Percentiles rank a stretch among this genome's conserved stretches.
These are phyloP conservation scores for Pelargonium nanum DNA, from an alignment of 345 rosid species.

Conservation along the genomic window DNA sequence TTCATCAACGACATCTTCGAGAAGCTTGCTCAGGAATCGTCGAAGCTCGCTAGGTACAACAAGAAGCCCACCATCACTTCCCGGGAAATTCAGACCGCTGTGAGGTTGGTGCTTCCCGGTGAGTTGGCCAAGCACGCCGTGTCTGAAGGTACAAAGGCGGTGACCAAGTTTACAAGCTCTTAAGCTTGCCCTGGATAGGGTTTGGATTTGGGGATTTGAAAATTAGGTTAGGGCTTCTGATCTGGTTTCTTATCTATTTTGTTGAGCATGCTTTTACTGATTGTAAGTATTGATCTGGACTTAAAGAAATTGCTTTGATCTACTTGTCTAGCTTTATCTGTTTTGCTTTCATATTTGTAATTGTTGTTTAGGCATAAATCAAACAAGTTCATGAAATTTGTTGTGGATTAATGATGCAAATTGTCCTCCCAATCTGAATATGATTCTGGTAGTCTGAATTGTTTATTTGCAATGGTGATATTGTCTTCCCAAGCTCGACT, in stretches of 20 bases:
- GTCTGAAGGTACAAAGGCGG: conserved; percentile 36
- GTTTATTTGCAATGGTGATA: too few species aligned
- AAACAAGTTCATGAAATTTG: too few species aligned
- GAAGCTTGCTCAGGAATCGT: conserved; percentile 45
- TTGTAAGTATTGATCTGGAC: neutral
- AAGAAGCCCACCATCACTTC: conserved; percentile 55
- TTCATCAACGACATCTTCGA: conserved; percentile 40
- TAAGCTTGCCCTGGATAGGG: conserved; percentile 3
- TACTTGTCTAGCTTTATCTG: too few species aligned
- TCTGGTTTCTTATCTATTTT: neutral
- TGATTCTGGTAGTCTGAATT: too few species aligned
- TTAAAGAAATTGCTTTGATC: neutral
- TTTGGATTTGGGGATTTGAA: neutral
- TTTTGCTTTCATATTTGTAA: too few species aligned
- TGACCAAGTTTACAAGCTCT: conserved; percentile 34
- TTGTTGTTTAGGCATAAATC: too few species aligned
- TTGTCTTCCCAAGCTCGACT: too few species aligned
- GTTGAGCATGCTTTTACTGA: neutral
- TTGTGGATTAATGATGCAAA: too few species aligned
- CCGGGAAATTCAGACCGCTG: conserved; percentile 35
- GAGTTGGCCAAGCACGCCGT: conserved; percentile 33
- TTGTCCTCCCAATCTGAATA: too few species aligned
- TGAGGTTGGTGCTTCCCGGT: conserved; percentile 28
- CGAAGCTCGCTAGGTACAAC: conserved; percentile 49
- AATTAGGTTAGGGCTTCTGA: too few species aligned